These are phyloP conservation scores for Tulasnella sp. DNA, from an alignment of 768 basidiomycete species.

Conservation along the genomic window DNA sequence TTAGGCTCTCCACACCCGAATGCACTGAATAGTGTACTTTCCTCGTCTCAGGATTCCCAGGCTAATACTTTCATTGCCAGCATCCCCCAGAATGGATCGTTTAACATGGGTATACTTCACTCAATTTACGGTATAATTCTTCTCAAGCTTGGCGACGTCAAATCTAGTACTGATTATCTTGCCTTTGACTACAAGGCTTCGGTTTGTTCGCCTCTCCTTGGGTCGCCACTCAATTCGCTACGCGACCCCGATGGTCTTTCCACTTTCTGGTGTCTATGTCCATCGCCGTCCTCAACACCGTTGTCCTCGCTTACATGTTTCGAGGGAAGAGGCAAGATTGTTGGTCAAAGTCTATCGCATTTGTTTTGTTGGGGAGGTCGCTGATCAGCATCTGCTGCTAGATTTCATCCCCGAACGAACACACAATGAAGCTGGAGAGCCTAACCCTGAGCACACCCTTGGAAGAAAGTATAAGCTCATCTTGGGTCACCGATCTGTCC, in stretches of 20 bases:
- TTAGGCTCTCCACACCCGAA: neutral
- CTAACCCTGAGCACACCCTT: neutral
- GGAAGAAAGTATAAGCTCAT: slow-evolving; percentile 16
- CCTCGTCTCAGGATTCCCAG: slow-evolving; percentile 33
- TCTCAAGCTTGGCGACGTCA: no score
- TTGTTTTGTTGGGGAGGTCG: neutral
- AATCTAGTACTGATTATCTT: no score
- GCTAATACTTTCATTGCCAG: slow-evolving; percentile 37
- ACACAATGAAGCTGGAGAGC: neutral
- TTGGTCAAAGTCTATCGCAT: slow-evolving; percentile 12
- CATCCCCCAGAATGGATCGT: slow-evolving; percentile 29
- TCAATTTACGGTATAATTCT: slow-evolving; percentile 33
- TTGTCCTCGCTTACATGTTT: slow-evolving; percentile 47
- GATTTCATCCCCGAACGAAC: neutral
- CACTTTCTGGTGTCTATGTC: slow-evolving; percentile 65
- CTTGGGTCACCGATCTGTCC: slow-evolving; percentile 15
- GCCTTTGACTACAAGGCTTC: slow-evolving; percentile 20
- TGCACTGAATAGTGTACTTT: neutral
- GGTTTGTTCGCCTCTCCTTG: slow-evolving; percentile 48
- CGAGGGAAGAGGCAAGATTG: slow-evolving; percentile 29
- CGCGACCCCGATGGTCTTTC: slow-evolving; percentile 56
- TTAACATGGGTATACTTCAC: slow-evolving; percentile 35
- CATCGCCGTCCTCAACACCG: slow-evolving; percentile 46
- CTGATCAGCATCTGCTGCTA: neutral
- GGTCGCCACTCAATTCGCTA: slow-evolving; percentile 70